A percentile compares a stretch with the other conserved stretches of the same genome.
Evolutionary conservation across 1,284 basidiomycete genomes (phyloP).

Genomic region (Vanrija pseudolonga): DNA sequence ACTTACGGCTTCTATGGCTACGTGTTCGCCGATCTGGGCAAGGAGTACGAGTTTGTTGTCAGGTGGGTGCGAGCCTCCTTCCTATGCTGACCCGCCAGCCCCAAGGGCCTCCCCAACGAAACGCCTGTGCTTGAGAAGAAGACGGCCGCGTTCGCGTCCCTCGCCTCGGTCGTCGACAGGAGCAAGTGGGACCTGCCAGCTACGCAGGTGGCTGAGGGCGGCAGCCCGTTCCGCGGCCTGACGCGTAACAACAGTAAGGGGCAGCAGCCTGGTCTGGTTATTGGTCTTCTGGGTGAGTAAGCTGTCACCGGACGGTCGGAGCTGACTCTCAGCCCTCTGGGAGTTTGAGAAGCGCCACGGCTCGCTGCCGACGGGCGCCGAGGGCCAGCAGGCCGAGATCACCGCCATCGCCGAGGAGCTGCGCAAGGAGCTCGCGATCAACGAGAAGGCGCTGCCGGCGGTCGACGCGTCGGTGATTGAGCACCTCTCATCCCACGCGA

Average conservation of each 20-base stretch:
- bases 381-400: constrained; percentile 57
- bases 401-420: constrained; percentile 59
- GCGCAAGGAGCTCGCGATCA: constrained; percentile 62
- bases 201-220: constrained; percentile 19
- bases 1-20: constrained; percentile 90
- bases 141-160: constrained; percentile 61
- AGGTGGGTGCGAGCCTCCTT: constrained; percentile 56
- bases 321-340: constrained; percentile 64
- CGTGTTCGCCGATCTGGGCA: constrained; percentile 86
- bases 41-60: constrained; percentile 71
- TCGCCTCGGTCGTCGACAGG: constrained; percentile 61
- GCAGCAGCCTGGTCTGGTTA: constrained; percentile 66
- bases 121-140: constrained; percentile 61
- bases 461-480: constrained; percentile 54
- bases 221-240: constrained; percentile 63
- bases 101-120: not conserved
- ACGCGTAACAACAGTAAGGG: constrained; percentile 72
- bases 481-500: constrained; percentile 63
- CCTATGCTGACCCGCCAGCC: not conserved
- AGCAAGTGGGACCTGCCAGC: constrained; percentile 25
- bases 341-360: constrained; percentile 66
- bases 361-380: constrained; percentile 57
- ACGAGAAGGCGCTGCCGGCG: constrained; percentile 59
- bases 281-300: constrained; percentile 66
- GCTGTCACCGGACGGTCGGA: not conserved